Percentiles rank a stretch among this genome's conserved stretches.
Conservation (phyloP, 2,329 filamentous ascomycete species). For the Coniella vitis region DNA sequence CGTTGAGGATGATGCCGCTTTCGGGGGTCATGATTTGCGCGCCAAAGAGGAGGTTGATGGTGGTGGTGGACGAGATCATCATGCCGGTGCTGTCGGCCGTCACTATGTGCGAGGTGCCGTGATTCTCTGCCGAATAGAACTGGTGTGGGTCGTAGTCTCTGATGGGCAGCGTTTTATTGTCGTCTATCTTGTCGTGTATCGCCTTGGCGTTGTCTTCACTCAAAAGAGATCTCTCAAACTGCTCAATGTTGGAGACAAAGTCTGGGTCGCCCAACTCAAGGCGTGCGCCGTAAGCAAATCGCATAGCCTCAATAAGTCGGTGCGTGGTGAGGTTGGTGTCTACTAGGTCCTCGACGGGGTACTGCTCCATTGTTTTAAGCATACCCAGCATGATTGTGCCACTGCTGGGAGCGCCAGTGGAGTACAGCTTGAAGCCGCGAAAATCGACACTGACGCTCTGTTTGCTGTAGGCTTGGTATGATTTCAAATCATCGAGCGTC, state of each 20-base stretch:
- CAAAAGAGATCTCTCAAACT: conserved; percentile 64
- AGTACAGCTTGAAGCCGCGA: conserved; percentile 63
- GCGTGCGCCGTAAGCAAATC: conserved; percentile 79
- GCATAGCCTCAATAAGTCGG: conserved; percentile 78
- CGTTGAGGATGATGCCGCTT: conserved; percentile 74
- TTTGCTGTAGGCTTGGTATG: conserved; percentile 62
- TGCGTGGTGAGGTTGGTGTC: conserved; percentile 66
- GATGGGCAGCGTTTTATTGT: conserved; percentile 64
- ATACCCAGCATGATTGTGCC: conserved; percentile 69
- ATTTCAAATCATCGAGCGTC: conserved; percentile 68
- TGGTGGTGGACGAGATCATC: conserved; percentile 76
- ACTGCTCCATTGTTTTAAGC: conserved; percentile 79
- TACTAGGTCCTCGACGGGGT: conserved; percentile 46
- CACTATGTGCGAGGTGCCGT: conserved; percentile 69
- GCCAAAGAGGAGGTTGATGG: conserved; percentile 82
- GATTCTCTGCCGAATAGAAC: conserved; percentile 60
- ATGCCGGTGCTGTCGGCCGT: conserved; percentile 67
- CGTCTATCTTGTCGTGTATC: conserved; percentile 62
- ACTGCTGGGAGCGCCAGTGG: conserved; percentile 67
- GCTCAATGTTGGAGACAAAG: conserved; percentile 57
- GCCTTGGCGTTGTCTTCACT: conserved; percentile 48
- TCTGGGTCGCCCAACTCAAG: conserved; percentile 75
- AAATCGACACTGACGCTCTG: conserved; percentile 57
- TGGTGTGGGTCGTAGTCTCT: conserved; percentile 65
- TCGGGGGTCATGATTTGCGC: conserved; percentile 70